Percentiles rank a stretch among this genome's conserved stretches.
Conservation (phyloP, 805 yeast species). For the Suhomyces sp. region DNA sequence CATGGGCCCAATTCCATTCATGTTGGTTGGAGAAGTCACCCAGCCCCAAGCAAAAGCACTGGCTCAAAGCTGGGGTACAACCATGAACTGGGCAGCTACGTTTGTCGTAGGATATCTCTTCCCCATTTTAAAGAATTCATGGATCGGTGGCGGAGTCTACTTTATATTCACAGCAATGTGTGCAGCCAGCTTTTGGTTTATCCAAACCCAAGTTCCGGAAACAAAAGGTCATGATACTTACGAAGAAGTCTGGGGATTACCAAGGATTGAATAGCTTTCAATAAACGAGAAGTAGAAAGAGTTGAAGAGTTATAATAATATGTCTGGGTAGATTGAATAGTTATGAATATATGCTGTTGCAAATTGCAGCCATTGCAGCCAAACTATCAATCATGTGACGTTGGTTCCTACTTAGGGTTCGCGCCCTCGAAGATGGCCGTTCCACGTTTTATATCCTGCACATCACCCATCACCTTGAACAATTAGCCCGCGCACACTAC, state of each 20-base stretch:
- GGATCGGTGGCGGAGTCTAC: constrained; percentile 78
- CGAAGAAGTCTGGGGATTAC: constrained; percentile 62
- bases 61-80: constrained; percentile 92
- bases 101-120: constrained; percentile 77
- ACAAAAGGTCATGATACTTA: constrained; percentile 65
- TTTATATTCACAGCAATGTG: constrained; percentile 65
- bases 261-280: neutral
- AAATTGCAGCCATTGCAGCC: neutral
- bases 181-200: constrained; percentile 46
- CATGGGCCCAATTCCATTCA: constrained; percentile 92
- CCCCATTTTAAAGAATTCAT: constrained; percentile 60
- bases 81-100: constrained; percentile 88
- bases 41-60: constrained; percentile 73
- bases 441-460: neutral
- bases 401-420: neutral
- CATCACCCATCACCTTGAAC: too few species aligned
- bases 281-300: too few species aligned
- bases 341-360: neutral
- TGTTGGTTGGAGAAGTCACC: constrained; percentile 84
- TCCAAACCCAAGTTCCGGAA: constrained; percentile 60
- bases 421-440: neutral
- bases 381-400: neutral
- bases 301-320: too few species aligned
- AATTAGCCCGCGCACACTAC: neutral
- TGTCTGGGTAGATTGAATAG: neutral